Evolutionary conservation across 805 yeast species (phyloP).

Genomic region (Saccharomycopsis fermentans): DNA sequence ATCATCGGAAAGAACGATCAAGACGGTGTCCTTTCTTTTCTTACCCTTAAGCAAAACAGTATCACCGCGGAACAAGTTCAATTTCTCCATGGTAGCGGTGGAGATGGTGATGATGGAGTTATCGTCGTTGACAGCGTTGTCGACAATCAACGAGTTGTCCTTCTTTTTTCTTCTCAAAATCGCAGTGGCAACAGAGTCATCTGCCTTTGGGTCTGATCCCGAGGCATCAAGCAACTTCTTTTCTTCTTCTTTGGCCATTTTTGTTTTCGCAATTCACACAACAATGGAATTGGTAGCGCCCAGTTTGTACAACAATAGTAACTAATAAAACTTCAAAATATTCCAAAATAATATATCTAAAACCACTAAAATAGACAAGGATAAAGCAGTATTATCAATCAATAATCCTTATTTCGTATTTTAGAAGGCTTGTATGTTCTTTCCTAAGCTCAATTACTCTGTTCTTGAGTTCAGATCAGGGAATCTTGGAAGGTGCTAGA

Average conservation of each 20-base stretch:
- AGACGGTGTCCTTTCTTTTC: conserved; percentile 94
- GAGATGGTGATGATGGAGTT: conserved; percentile 94
- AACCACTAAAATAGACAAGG: too few relatives aligned
- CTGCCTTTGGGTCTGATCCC: conserved; percentile 48
- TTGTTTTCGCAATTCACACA: neutral
- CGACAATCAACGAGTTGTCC: conserved; percentile 89
- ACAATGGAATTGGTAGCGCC: neutral
- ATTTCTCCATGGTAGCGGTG: conserved; percentile 86
- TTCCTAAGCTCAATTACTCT: neutral
- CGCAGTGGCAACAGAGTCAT: conserved; percentile 84
- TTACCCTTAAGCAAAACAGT: conserved; percentile 96
- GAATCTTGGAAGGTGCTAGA: neutral
- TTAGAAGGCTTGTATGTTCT: neutral
- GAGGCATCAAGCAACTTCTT: conserved; percentile 51
- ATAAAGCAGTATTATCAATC: neutral
- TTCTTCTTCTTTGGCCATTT: conserved; percentile 26
- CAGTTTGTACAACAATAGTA: neutral
- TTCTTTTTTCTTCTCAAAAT: conserved; percentile 95
- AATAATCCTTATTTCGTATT: neutral
- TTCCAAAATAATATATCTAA: too few relatives aligned
- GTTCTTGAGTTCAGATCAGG: neutral
- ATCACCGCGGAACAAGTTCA: conserved; percentile 95
- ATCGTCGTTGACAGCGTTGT: conserved; percentile 95
- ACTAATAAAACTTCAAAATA: too few relatives aligned
- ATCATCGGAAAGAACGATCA: conserved; percentile 92